Percentiles rank a stretch among this genome's conserved stretches.
Evolutionary conservation across 2,329 filamentous ascomycete species (phyloP).

Genomic region (Alternaria novae-zelandiae): DNA sequence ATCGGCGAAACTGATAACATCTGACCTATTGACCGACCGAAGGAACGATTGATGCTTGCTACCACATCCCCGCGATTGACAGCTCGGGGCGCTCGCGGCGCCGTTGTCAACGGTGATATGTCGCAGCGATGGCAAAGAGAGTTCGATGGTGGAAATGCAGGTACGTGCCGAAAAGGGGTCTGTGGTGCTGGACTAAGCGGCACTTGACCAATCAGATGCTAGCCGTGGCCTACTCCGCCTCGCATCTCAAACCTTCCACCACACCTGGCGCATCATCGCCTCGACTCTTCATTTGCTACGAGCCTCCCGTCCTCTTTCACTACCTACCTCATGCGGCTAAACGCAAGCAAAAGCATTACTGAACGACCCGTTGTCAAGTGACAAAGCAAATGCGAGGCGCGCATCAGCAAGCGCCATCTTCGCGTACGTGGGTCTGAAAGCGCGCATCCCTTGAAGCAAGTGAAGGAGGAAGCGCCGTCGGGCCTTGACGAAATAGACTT

Average conservation of each 20-base stretch:
- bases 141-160: conserved; percentile 1
- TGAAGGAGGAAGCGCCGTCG: not conserved
- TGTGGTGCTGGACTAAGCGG: not conserved
- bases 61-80: not conserved
- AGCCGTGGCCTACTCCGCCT: not conserved
- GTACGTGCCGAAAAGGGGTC: conserved; percentile 1
- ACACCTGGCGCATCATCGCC: conserved; percentile 15
- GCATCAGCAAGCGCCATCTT: conserved; percentile 16
- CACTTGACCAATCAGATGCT: conserved; percentile 9
- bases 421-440: conserved; percentile 1
- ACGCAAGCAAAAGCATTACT: conserved; percentile 12
- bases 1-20: not conserved
- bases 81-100: conserved; percentile 3
- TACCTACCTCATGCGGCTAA: conserved; percentile 14
- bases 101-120: conserved; percentile 9
- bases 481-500: conserved; percentile 7
- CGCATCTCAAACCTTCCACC: conserved; percentile 23
- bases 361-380: conserved; percentile 2
- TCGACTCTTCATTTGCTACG: conserved; percentile 13
- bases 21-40: not conserved
- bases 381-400: conserved; percentile 12
- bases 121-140: not conserved
- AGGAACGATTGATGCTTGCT: not conserved
- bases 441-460: conserved; percentile 1
- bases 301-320: conserved; percentile 6